Conservation (phyloP, 441 rosid species). For the Aquilaria agallochum region DNA sequence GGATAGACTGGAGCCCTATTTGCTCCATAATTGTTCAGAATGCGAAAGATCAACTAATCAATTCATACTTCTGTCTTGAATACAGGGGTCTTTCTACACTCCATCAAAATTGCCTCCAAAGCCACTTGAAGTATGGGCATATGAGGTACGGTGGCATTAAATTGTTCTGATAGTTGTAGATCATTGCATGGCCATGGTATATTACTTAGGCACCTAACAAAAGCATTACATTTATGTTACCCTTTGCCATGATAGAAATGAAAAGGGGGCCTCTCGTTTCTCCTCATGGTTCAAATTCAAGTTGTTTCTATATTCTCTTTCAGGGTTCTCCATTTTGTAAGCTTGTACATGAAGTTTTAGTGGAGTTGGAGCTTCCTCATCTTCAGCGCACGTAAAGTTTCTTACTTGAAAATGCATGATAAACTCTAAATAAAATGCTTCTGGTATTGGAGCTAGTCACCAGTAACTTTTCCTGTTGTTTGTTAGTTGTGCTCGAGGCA, state of each 20-base stretch:
- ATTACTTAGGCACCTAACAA: neutral
- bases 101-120: constrained; percentile 82
- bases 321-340: constrained; percentile 93
- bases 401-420: constrained; percentile 2
- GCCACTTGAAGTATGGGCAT: constrained; percentile 87
- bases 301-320: constrained; percentile 11
- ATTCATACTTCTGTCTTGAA: constrained; percentile 9
- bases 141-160: constrained; percentile 48
- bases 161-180: constrained; percentile 1
- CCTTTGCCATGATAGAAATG: neutral
- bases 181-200: neutral
- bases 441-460: neutral
- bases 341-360: constrained; percentile 77
- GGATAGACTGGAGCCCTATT: too few relatives aligned
- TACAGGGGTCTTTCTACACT: constrained; percentile 70
- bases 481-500: constrained; percentile 86
- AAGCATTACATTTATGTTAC: neutral
- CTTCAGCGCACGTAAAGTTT: constrained; percentile 57
- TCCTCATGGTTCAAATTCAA: neutral
- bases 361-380: constrained; percentile 86
- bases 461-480: constrained; percentile 5
- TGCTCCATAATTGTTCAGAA: too few relatives aligned
- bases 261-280: too few relatives aligned
- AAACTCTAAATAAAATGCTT: neutral
- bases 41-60: too few relatives aligned